These are phyloP conservation scores for Aspergillus piperis DNA, from an alignment of 2,329 filamentous ascomycete species.

Conservation along the genomic window DNA sequence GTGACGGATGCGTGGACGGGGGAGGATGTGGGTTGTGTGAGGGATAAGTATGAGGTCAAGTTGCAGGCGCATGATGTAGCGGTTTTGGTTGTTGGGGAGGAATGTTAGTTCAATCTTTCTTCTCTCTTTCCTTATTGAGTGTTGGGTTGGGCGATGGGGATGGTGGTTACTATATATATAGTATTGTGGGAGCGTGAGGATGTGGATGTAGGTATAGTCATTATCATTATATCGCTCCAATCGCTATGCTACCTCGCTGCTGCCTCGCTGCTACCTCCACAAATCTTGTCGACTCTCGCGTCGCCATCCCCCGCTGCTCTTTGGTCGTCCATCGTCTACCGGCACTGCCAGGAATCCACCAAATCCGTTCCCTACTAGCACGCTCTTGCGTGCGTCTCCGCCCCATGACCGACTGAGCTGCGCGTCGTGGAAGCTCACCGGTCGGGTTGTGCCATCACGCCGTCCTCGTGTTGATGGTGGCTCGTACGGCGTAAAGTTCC, in stretches of 20 bases:
- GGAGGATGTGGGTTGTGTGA: slow-evolving; percentile 33
- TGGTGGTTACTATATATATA: neutral
- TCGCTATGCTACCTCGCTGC: neutral
- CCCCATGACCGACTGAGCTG: slow-evolving; percentile 59
- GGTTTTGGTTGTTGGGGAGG: slow-evolving; percentile 30
- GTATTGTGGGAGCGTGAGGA: neutral
- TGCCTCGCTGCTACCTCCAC: slow-evolving; percentile 33
- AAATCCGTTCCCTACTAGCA: slow-evolving; percentile 68
- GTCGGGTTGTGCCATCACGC: slow-evolving; percentile 43
- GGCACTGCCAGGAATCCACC: slow-evolving; percentile 68
- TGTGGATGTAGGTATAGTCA: neutral
- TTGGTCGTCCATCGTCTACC: slow-evolving; percentile 47
- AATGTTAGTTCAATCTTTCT: slow-evolving; percentile 2
- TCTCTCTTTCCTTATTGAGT: neutral
- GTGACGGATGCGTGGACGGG: slow-evolving; percentile 36
- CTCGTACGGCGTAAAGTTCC: slow-evolving; percentile 65
- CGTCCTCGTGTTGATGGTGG: slow-evolving; percentile 45
- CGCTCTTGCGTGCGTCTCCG: slow-evolving; percentile 59
- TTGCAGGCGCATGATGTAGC: slow-evolving; percentile 34
- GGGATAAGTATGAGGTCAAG: slow-evolving; percentile 24
- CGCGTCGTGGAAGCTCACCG: slow-evolving; percentile 49
- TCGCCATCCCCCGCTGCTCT: slow-evolving; percentile 37
- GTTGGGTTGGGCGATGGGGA: neutral
- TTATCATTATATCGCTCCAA: neutral
- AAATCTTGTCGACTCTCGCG: slow-evolving; percentile 40